Conservation (phyloP, 352 stramenopile species). For the Phytophthora melonis region DNA sequence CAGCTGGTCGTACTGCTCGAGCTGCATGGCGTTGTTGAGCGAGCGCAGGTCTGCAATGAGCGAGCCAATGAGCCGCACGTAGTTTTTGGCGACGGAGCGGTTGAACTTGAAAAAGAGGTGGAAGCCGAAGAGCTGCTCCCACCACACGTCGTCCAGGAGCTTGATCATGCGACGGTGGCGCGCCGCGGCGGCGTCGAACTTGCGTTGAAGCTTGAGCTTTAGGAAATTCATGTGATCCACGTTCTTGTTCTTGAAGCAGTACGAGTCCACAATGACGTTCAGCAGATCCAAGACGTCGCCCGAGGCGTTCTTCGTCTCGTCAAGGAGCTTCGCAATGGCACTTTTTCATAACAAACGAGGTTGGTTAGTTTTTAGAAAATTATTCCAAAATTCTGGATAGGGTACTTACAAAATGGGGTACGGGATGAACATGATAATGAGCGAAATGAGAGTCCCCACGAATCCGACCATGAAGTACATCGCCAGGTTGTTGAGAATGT, state of each 20-base stretch:
- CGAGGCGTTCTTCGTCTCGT: constrained; percentile 56
- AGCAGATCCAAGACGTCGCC: constrained; percentile 76
- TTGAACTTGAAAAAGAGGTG: constrained; percentile 78
- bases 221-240: constrained; percentile 87
- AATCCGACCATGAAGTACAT: constrained; percentile 85
- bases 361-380: not conserved
- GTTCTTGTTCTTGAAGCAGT: constrained; percentile 91
- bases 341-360: constrained; percentile 24
- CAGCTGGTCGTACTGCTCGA: constrained; percentile 78
- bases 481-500: constrained; percentile 78
- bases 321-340: constrained; percentile 62
- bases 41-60: constrained; percentile 72
- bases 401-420: constrained; percentile 82
- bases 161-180: constrained; percentile 68
- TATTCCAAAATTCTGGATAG: not conserved
- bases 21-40: constrained; percentile 83
- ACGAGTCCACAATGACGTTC: constrained; percentile 86
- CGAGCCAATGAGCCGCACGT: constrained; percentile 69
- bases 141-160: constrained; percentile 81
- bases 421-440: constrained; percentile 79
- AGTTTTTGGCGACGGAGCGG: constrained; percentile 72
- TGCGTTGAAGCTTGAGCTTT: constrained; percentile 72
- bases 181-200: constrained; percentile 64
- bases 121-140: constrained; percentile 83
- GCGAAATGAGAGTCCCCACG: constrained; percentile 70